phyloP scores from a whole-genome alignment of 306 rosid species.

The Albizia julibrissin region DNA sequence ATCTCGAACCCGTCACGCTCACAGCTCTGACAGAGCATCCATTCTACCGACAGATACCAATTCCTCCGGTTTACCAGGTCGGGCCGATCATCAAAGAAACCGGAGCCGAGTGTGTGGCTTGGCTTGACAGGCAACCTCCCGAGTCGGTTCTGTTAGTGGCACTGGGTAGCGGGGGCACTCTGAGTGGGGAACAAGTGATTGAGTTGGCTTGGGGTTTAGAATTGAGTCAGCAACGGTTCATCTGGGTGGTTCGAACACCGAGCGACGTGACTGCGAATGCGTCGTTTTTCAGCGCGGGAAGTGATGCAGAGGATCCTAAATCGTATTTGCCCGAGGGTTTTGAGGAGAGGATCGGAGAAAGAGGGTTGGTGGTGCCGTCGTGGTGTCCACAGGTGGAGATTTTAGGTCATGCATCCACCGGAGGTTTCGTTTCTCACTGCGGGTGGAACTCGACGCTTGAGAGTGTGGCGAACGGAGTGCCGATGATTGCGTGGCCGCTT shows the following conservation, averaged over 20 bases:
- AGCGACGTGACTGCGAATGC: neutral
- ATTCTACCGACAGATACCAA: conserved; percentile 27
- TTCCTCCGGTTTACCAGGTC: conserved; percentile 35
- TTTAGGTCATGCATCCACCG: conserved; percentile 39
- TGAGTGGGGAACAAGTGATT: conserved; percentile 19
- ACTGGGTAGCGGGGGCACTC: conserved; percentile 48
- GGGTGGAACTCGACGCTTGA: conserved; percentile 66
- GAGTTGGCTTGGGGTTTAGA: conserved; percentile 58
- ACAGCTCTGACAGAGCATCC: conserved; percentile 42
- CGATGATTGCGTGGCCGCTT: conserved; percentile 57
- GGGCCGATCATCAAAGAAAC: conserved; percentile 45
- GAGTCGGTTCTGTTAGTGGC: conserved; percentile 44
- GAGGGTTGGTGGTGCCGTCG: conserved; percentile 36
- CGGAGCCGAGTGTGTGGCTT: conserved; percentile 27
- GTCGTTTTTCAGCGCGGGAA: conserved; percentile 36
- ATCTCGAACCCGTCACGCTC: conserved; percentile 37
- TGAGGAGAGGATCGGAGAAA: conserved; percentile 32
- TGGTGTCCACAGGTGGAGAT: conserved; percentile 49
- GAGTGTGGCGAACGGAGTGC: conserved; percentile 48
- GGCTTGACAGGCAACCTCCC: conserved; percentile 48
- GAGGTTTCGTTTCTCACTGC: conserved; percentile 52
- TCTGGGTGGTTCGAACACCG: conserved; percentile 48
- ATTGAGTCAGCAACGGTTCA: conserved; percentile 43
- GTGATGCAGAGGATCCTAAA: neutral
- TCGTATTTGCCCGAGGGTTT: conserved; percentile 49